These are phyloP conservation scores for Hypoxylon lienhwacheense DNA, from an alignment of 495 filamentous ascomycete genomes.

Conservation along the genomic window DNA sequence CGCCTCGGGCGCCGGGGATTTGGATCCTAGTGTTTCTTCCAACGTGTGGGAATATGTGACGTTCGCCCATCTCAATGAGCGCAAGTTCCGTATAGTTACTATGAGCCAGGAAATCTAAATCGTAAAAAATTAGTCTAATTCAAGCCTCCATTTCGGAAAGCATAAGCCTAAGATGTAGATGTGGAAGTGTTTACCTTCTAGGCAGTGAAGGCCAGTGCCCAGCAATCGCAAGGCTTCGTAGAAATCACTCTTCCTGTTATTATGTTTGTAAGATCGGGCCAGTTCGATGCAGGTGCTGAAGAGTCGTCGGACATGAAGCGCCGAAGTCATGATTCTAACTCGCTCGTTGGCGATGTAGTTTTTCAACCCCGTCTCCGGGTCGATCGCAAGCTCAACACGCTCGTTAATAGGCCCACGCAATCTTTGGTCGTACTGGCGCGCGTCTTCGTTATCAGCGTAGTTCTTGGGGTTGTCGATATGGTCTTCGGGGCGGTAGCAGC, in stretches of 20 bases:
- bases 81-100: slow-evolving; percentile 88
- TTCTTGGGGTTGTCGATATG: slow-evolving; percentile 82
- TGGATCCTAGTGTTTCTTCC: slow-evolving; percentile 67
- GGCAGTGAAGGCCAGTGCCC: slow-evolving; percentile 83
- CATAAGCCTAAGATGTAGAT: background rate
- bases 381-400: slow-evolving; percentile 71
- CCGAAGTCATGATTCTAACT: slow-evolving; percentile 72
- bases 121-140: slow-evolving; percentile 9
- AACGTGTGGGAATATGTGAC: slow-evolving; percentile 80
- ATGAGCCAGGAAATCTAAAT: slow-evolving; percentile 77
- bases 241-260: slow-evolving; percentile 67
- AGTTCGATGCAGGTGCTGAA: slow-evolving; percentile 73
- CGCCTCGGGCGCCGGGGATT: slow-evolving; percentile 61
- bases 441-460: slow-evolving; percentile 85
- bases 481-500: slow-evolving; percentile 85
- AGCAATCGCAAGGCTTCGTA: slow-evolving; percentile 83
- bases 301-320: slow-evolving; percentile 69
- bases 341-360: slow-evolving; percentile 87
- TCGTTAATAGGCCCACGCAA: slow-evolving; percentile 84
- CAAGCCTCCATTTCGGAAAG: background rate
- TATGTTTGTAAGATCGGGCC: slow-evolving; percentile 66
- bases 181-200: slow-evolving; percentile 61
- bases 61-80: slow-evolving; percentile 80
- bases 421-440: slow-evolving; percentile 74
- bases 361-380: slow-evolving; percentile 80